Percentiles rank a stretch among this genome's conserved stretches.
Conservation (phyloP, 73 alveolate genomes). For the Halteria grandinella region DNA sequence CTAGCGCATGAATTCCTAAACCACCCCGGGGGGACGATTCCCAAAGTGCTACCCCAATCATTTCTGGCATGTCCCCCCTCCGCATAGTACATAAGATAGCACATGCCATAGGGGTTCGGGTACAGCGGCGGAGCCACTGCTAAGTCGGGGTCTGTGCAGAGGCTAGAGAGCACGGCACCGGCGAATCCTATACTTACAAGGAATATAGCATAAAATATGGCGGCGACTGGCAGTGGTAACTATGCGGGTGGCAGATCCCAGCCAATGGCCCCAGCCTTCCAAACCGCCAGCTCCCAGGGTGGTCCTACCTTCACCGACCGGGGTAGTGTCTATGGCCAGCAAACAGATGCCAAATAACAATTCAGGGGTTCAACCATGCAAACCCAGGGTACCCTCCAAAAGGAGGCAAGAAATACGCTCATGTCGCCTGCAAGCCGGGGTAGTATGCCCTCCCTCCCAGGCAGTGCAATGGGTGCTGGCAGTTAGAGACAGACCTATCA, state of each 20-base stretch:
- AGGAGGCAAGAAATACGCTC: not conserved
- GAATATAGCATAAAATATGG: not conserved
- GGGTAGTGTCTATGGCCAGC: too few relatives aligned
- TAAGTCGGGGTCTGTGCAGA: not conserved
- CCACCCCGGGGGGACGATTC: slow-evolving; percentile 86
- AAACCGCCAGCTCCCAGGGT: too few relatives aligned
- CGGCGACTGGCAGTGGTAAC: not conserved
- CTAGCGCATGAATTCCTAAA: slow-evolving; percentile 95
- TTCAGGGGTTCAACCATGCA: not conserved
- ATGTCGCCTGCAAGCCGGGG: slow-evolving; percentile 4
- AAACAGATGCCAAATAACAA: not conserved
- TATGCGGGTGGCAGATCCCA: too few relatives aligned
- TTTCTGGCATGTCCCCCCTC: slow-evolving; percentile 96
- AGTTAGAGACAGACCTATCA: too few relatives aligned
- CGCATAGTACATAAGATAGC: slow-evolving; percentile 86
- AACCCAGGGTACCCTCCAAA: not conserved
- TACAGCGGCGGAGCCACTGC: slow-evolving; percentile 19
- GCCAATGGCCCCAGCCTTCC: too few relatives aligned
- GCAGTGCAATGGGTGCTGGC: not conserved
- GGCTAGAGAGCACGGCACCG: slow-evolving; percentile 33
- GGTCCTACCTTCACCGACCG: too few relatives aligned
- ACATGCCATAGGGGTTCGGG: slow-evolving; percentile 27
- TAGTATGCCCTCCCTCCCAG: not conserved
- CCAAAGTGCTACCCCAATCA: slow-evolving; percentile 90
- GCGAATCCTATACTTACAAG: not conserved